phyloP scores from a whole-genome alignment of 164 flowering plant genomes.

The Magnolia officinalis region DNA sequence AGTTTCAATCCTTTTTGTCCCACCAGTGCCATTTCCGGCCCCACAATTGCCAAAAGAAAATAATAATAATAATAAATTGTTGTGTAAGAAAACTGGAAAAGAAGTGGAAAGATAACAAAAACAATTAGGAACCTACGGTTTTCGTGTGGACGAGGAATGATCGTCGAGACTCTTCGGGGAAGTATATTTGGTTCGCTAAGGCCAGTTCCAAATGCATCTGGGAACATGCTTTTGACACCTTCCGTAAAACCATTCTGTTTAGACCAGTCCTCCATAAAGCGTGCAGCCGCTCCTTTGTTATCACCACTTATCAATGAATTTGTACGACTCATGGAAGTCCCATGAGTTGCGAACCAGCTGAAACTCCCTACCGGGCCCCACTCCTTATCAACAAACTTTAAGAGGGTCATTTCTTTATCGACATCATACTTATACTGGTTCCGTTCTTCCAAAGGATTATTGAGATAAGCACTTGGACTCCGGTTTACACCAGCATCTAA shows the following conservation, averaged over 20 bases:
- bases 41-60: no score
- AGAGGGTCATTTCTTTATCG: conserved; percentile 94
- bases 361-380: conserved; percentile 99
- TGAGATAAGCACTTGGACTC: conserved; percentile 96
- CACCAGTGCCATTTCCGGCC: no score
- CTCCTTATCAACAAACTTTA: conserved; percentile 87
- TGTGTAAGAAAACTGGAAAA: no score
- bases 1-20: no score
- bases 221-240: conserved; percentile 21
- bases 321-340: conserved; percentile 99
- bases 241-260: conserved; percentile 35
- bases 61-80: no score
- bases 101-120: neutral
- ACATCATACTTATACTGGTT: conserved; percentile 82
- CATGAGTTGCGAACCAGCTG: conserved; percentile 99
- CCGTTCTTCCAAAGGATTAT: conserved; percentile 80
- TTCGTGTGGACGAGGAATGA: conserved; percentile 39
- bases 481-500: conserved; percentile 89
- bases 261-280: conserved; percentile 99
- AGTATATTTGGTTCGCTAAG: conserved; percentile 17
- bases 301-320: conserved; percentile 95
- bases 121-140: conserved; percentile 42
- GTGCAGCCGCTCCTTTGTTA: conserved; percentile 97
- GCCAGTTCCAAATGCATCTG: conserved; percentile 13
- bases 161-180: conserved; percentile 75